Base-by-base conservation (phyloP, 2,329 filamentous ascomycete species). In the Cryphonectria naterciae region DNA sequence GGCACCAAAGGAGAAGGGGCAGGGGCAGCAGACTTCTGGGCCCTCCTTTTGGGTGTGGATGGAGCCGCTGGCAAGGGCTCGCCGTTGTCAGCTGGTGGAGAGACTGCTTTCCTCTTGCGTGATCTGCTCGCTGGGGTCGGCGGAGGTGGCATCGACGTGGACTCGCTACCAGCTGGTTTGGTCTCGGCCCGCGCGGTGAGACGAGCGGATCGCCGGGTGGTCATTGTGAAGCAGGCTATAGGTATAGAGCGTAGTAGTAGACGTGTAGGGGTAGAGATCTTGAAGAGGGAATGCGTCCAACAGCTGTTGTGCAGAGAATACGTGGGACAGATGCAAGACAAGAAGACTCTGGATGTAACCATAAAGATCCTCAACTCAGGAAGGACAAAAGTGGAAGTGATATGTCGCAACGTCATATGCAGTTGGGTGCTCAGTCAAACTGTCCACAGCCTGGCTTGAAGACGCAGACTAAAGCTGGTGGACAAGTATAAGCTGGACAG, bases 171-270 rank as follows among this genome's bases (percentile, higher is more conserved):
- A 8, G 35, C 52, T 56, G 60, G 52, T 39, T 72, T 73, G 25
- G 68, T 72, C 17, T 75, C 73, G 22, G 71, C 72, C 67, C 77
- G 74, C n/a, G 77, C 77, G 72, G 78, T 81, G 37, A 87, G 78
- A 54, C 85, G 83, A 15, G 83, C 80, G 2, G 80, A 81, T 65
- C 78, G 74, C 6, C 80, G 76, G 25, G 78, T 70, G 66, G 77
- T 73, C 79, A 81, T 81, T 28, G 46, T 70, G 28, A 10, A 41
- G 6, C 56, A 28, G 25, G 60, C 67, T 22, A 41, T 52, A 13
- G 52, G 68, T 58, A 2, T 22, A 15, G 43, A 3, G 35, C 17
- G 52, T 32, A 32, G 4, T 60, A 19, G 7, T n/a, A 25, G 28
- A 41, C 28, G 46, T 56, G 15, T 15, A 32, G 56, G n/a, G n/a